Evolutionary conservation across 2,329 filamentous ascomycete genomes (phyloP).

Genomic region (Aspergillus novoparasiticus): DNA sequence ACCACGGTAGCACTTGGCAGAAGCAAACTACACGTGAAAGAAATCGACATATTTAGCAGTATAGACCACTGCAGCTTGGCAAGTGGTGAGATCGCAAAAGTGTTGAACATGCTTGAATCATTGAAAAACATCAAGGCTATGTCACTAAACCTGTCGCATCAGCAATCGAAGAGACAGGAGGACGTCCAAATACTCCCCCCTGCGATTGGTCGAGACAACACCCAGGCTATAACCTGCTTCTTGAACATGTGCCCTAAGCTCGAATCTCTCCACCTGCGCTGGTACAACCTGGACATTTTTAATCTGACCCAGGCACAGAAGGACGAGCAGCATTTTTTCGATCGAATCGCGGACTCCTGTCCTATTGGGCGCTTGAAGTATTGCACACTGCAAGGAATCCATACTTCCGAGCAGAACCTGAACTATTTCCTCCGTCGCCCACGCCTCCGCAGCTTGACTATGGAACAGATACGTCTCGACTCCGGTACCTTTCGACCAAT

Average conservation of each 20-base stretch:
- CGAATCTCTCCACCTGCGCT: background rate
- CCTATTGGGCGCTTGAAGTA: background rate
- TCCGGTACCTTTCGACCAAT: background rate
- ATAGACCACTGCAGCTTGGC: background rate
- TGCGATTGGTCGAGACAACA: background rate
- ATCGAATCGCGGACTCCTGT: background rate
- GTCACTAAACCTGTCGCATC: background rate
- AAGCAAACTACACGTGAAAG: background rate
- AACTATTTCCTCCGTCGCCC: background rate
- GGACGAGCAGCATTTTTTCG: background rate
- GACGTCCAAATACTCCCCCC: background rate
- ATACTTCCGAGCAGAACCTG: background rate
- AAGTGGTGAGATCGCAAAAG: background rate
- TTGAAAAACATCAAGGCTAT: background rate
- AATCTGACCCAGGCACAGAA: background rate
- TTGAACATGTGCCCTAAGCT: background rate
- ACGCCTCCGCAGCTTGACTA: background rate
- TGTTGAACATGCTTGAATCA: background rate
- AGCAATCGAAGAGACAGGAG: background rate
- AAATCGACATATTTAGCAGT: background rate
- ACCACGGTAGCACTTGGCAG: background rate
- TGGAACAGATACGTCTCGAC: background rate
- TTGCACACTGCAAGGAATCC: background rate
- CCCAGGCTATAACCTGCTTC: background rate
- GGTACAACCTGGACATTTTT: background rate